Percentiles rank a stretch among this genome's conserved stretches.
Conservation (phyloP, 2,329 filamentous ascomycete species). For the Monosporascus ibericus region DNA sequence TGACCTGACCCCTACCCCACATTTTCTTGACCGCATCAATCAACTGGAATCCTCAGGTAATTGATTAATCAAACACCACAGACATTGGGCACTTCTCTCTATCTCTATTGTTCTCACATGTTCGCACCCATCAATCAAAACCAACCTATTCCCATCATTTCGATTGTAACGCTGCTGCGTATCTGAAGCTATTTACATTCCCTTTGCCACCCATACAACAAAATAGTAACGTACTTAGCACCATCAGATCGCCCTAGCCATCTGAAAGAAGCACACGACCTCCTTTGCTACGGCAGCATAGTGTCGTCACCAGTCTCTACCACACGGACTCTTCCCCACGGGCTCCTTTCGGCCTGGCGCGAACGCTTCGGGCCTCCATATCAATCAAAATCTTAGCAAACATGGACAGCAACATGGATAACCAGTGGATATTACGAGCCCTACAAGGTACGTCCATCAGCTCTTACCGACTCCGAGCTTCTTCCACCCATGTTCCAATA, state of each 20-base stretch:
- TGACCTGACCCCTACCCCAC: not conserved
- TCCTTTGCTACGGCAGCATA: no score
- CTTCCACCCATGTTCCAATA: not conserved
- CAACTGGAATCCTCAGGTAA: not conserved
- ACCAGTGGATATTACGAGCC: conserved; percentile 19
- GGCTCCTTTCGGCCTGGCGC: not conserved
- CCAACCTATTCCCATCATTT: no score
- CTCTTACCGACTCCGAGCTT: not conserved
- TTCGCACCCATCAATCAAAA: not conserved
- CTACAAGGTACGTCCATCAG: conserved; percentile 20
- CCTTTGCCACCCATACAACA: no score
- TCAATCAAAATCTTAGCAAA: not conserved
- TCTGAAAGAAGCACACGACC: no score
- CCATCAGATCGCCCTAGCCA: no score
- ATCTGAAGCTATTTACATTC: no score
- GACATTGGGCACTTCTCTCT: not conserved
- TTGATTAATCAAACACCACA: not conserved
- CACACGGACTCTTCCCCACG: no score
- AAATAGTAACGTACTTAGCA: no score
- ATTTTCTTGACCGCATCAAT: not conserved
- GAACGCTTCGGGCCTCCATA: not conserved
- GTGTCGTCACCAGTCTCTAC: no score
- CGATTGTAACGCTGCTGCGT: no score
- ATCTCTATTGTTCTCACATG: not conserved
- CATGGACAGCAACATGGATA: conserved; percentile 16